These are phyloP conservation scores for Podospora bellae-mahoneyi DNA, from an alignment of 495 filamentous ascomycete species.

Conservation along the genomic window DNA sequence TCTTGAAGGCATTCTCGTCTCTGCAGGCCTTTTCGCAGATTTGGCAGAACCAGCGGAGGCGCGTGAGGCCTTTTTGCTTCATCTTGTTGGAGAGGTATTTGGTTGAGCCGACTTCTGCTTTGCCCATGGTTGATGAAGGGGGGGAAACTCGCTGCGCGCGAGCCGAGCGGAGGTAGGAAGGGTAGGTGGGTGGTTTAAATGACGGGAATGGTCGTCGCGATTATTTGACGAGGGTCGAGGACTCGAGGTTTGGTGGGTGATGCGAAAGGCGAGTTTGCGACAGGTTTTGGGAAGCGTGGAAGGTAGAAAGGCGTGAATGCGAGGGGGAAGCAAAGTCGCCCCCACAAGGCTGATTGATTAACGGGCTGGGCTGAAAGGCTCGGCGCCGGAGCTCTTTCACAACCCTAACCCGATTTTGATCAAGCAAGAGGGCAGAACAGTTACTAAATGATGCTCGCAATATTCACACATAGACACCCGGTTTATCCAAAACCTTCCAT, in stretches of 20 bases:
- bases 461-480: not conserved
- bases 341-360: not conserved
- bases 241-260: not conserved
- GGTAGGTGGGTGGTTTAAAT: not conserved
- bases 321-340: not conserved
- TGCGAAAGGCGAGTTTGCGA: not conserved
- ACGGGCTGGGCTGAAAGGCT: not conserved
- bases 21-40: constrained; percentile 58
- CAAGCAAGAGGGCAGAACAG: not conserved
- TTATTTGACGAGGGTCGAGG: not conserved
- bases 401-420: not conserved
- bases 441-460: not conserved
- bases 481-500: not conserved
- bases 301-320: not conserved
- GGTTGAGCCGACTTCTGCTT: constrained; percentile 82
- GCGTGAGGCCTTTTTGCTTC: constrained; percentile 82
- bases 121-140: constrained; percentile 64
- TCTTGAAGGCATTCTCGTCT: constrained; percentile 75
- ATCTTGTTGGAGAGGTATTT: constrained; percentile 87
- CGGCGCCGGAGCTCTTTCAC: not conserved
- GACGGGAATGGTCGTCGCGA: too few relatives aligned
- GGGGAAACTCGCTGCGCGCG: constrained; percentile 26
- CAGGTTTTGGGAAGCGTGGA: not conserved
- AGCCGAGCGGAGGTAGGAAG: constrained; percentile 20
- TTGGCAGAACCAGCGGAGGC: constrained; percentile 79